Evolutionary conservation across 768 basidiomycete species (phyloP).

Genomic region (Tylopilus cervinicoccineus): DNA sequence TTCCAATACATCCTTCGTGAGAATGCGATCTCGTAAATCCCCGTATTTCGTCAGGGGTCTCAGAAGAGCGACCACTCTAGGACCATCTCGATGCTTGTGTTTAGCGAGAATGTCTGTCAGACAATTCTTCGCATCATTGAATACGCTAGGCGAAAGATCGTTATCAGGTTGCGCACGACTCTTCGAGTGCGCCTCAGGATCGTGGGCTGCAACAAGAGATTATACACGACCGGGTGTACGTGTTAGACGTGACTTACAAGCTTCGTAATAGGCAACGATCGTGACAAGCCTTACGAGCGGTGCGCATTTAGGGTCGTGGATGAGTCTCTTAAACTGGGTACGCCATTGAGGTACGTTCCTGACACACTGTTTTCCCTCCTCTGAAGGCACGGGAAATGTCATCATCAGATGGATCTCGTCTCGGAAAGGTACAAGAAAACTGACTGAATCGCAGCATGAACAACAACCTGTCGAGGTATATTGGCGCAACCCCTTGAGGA

Average conservation of each 20-base stretch:
- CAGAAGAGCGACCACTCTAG: conserved; percentile 22
- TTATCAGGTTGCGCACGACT: not conserved
- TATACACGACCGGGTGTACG: too few relatives aligned
- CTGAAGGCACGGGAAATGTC: conserved; percentile 1
- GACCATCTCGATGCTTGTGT: conserved; percentile 16
- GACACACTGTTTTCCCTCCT: conserved; percentile 20
- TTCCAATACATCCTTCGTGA: conserved; percentile 11
- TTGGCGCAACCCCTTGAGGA: conserved; percentile 8
- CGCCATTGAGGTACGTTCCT: conserved; percentile 13
- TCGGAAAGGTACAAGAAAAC: not conserved
- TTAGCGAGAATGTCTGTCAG: conserved; percentile 4
- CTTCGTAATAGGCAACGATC: conserved; percentile 21
- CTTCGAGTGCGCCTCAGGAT: not conserved
- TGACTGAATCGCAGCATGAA: conserved; percentile 23
- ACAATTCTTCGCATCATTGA: conserved; percentile 15
- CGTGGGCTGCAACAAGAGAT: conserved; percentile 3
- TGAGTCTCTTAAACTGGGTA: conserved; percentile 7
- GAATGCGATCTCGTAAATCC: conserved; percentile 11
- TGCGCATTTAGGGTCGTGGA: conserved; percentile 8
- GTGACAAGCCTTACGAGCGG: conserved; percentile 19
- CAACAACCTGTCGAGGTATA: conserved; percentile 6
- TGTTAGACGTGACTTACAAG: conserved; percentile 7
- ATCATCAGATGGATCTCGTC: not conserved
- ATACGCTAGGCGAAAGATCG: not conserved
- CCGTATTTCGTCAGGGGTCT: conserved; percentile 18